These are phyloP conservation scores for Euphorbia peplus DNA, from an alignment of 345 rosid species.

Conservation along the genomic window DNA sequence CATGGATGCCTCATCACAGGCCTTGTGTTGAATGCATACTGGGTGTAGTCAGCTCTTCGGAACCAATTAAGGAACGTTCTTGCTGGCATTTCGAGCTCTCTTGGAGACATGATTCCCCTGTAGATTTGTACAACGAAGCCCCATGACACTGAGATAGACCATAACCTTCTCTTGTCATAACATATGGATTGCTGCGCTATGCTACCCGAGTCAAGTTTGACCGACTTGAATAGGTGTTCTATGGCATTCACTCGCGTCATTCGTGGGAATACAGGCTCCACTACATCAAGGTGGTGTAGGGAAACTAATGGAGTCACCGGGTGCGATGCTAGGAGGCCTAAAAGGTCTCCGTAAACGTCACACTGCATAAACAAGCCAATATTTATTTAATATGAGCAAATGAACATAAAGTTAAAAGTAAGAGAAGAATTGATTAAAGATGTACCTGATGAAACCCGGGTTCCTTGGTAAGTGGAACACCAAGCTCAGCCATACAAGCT, in stretches of 20 bases:
- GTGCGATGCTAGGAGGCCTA: conserved; percentile 72
- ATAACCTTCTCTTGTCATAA: conserved; percentile 51
- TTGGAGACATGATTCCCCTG: conserved; percentile 70
- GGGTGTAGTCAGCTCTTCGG: conserved; percentile 64
- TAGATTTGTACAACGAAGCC: conserved; percentile 73
- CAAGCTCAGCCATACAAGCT: conserved; percentile 86
- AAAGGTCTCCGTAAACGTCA: conserved; percentile 71
- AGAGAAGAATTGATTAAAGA: background rate
- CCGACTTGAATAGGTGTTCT: conserved; percentile 51
- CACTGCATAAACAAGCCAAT: conserved; percentile 39
- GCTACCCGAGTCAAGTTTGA: conserved; percentile 65
- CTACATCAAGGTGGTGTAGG: conserved; percentile 76
- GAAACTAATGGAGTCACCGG: conserved; percentile 74
- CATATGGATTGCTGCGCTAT: conserved; percentile 77
- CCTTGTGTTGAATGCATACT: conserved; percentile 77
- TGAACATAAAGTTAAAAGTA: background rate
- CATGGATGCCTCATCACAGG: conserved; percentile 78
- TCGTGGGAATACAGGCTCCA: conserved; percentile 62
- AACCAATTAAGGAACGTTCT: conserved; percentile 88
- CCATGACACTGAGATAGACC: conserved; percentile 86
- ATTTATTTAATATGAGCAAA: no score
- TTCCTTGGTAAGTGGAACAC: conserved; percentile 73
- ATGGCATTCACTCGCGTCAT: conserved; percentile 53
- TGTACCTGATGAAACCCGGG: conserved; percentile 81
- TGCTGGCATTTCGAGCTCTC: conserved; percentile 83